Percentiles rank a stretch among this genome's conserved stretches.
Conservation (phyloP, 2,329 filamentous ascomycete species). For the Dactylellina haptotyla region DNA sequence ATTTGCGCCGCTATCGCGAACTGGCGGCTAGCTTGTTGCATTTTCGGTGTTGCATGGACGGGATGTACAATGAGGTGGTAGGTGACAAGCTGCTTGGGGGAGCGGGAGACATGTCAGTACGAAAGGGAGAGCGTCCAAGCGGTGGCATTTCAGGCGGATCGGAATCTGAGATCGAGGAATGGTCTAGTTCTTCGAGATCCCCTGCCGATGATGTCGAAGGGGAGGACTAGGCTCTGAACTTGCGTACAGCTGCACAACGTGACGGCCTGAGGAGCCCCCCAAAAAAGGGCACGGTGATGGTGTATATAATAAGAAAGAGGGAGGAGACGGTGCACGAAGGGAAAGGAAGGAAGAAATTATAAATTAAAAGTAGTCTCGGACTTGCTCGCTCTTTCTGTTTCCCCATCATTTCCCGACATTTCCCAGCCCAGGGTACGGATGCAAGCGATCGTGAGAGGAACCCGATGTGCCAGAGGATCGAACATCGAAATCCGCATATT, state of each 20-base stretch:
- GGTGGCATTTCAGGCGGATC: not conserved
- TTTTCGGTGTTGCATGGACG: conserved; percentile 28
- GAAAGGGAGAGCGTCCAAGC: not conserved
- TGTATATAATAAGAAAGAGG: no score
- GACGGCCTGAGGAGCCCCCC: no score
- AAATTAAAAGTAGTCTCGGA: not conserved
- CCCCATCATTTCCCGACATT: not conserved
- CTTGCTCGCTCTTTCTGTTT: not conserved
- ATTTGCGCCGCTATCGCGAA: not conserved
- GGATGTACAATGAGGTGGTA: not conserved
- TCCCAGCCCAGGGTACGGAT: no score
- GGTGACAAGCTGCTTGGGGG: not conserved
- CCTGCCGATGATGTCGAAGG: not conserved
- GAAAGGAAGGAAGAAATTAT: no score
- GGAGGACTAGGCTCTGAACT: no score
- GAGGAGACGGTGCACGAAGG: no score
- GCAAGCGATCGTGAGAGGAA: no score
- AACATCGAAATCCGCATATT: no score
- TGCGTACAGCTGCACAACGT: no score
- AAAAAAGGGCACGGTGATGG: no score
- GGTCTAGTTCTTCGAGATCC: not conserved
- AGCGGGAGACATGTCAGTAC: not conserved
- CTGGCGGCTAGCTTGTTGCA: conserved; percentile 38
- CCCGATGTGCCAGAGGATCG: no score
- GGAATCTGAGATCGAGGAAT: conserved; percentile 1